Evolutionary conservation across 441 rosid genomes (phyloP).

Genomic region (Gossypium gossypioides): DNA sequence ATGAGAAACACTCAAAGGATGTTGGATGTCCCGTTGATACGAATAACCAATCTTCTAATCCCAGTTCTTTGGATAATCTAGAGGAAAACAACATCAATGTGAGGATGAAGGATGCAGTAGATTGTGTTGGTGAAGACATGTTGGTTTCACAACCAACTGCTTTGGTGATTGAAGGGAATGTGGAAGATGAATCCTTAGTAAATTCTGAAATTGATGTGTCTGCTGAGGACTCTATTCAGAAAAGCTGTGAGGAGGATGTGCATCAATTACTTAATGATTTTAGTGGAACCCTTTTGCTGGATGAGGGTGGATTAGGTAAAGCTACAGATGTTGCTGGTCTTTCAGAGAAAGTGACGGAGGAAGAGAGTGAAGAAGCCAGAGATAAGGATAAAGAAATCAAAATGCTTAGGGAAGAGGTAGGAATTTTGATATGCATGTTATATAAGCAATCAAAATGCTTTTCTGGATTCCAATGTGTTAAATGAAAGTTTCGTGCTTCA

Average conservation of each 20-base stretch:
- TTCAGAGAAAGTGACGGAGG: slow-evolving; percentile 23
- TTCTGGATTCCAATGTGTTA: background rate
- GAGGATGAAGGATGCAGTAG: slow-evolving; percentile 20
- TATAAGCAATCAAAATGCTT: background rate
- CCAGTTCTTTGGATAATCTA: slow-evolving; percentile 21
- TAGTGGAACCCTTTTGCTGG: slow-evolving; percentile 18
- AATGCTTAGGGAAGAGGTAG: slow-evolving; percentile 60
- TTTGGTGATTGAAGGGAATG: slow-evolving; percentile 21
- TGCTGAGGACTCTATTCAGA: slow-evolving; percentile 23
- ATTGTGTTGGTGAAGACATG: slow-evolving; percentile 23
- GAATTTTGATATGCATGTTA: slow-evolving; percentile 5
- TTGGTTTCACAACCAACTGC: slow-evolving; percentile 21
- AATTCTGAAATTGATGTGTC: slow-evolving; percentile 7
- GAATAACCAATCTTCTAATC: slow-evolving; percentile 26
- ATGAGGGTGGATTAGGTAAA: slow-evolving; percentile 24
- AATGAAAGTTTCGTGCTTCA: slow-evolving; percentile 24
- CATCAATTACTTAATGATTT: slow-evolving; percentile 22
- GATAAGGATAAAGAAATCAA: slow-evolving; percentile 32
- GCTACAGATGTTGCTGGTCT: slow-evolving; percentile 17
- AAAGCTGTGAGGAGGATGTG: slow-evolving; percentile 24
- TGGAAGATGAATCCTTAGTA: slow-evolving; percentile 17
- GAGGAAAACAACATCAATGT: slow-evolving; percentile 25
- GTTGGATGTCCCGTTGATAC: slow-evolving; percentile 27
- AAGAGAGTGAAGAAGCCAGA: slow-evolving; percentile 21
- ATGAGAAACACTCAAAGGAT: slow-evolving; percentile 36